Conservation (phyloP, 768 basidiomycete species). For the Tricholoma saponaceum region DNA sequence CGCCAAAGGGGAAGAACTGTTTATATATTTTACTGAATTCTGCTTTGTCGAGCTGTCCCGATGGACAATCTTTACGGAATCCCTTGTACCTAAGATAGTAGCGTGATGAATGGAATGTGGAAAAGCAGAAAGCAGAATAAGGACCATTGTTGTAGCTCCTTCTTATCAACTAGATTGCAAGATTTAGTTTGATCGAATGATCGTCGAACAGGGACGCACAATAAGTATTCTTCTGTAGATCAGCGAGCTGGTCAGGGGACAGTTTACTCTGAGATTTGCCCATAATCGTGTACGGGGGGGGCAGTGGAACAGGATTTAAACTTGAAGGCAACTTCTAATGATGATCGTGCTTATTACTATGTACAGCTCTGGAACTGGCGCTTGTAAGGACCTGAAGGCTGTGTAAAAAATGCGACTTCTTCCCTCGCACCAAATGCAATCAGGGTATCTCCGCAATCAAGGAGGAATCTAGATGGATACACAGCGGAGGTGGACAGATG, state of each 20-base stretch:
- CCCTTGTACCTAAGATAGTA: constrained; percentile 85
- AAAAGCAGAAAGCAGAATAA: constrained; percentile 7
- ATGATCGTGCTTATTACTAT: background rate
- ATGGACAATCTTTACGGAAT: constrained; percentile 97
- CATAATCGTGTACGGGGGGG: constrained; percentile 51
- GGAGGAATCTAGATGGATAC: constrained; percentile 4
- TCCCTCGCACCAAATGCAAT: constrained; percentile 3
- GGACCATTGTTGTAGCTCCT: constrained; percentile 94
- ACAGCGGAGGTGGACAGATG: constrained; percentile 9
- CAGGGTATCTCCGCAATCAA: constrained; percentile 16
- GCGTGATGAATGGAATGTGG: constrained; percentile 7
- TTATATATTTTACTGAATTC: constrained; percentile 98
- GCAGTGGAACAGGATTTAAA: background rate
- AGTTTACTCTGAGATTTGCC: constrained; percentile 98
- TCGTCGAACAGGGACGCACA: constrained; percentile 48
- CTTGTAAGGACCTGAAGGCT: constrained; percentile 10
- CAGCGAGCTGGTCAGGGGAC: constrained; percentile 87
- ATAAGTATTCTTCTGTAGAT: constrained; percentile 97
- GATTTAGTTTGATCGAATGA: constrained; percentile 5
- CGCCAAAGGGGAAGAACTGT: constrained; percentile 99
- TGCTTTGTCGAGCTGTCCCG: constrained; percentile 91
- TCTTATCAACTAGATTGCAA: constrained; percentile 77
- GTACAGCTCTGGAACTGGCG: no score
- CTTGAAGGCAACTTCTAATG: background rate
- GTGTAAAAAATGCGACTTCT: constrained; percentile 9